Conservation (phyloP, 495 filamentous ascomycete genomes). For the Pseudoneurospora amorphoporcata region DNA sequence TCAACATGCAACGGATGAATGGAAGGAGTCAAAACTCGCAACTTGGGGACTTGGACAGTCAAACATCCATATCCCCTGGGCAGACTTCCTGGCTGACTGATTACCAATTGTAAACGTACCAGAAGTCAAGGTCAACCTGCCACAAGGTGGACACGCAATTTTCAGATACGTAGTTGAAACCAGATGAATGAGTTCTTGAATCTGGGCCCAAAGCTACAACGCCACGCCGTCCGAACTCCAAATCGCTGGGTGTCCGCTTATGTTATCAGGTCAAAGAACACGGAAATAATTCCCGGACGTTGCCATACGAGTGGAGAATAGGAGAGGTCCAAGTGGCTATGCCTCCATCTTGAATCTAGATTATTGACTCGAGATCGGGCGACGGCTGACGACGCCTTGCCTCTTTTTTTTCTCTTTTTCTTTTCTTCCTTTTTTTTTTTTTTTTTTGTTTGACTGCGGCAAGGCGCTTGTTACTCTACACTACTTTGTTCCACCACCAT, state of each 20-base stretch:
- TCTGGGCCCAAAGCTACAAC: not conserved
- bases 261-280: not conserved
- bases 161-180: not conserved
- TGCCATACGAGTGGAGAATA: not conserved
- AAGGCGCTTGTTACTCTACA: not conserved
- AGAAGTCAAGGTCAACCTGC: not conserved
- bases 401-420: not conserved
- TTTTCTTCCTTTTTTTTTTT: not conserved
- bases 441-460: not conserved
- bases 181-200: not conserved
- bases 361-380: not conserved
- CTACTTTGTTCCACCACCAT: not conserved
- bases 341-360: not conserved
- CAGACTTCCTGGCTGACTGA: not conserved
- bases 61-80: not conserved
- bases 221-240: not conserved
- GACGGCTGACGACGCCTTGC: not conserved
- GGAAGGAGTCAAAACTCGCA: not conserved
- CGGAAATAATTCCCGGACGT: not conserved
- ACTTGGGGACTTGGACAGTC: not conserved
- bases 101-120: not conserved
- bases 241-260: not conserved
- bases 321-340: not conserved
- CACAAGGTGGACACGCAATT: not conserved
- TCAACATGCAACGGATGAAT: not conserved